Evolutionary conservation across 805 yeast species (phyloP).

Genomic region (Zygoascus biomembranicola): DNA sequence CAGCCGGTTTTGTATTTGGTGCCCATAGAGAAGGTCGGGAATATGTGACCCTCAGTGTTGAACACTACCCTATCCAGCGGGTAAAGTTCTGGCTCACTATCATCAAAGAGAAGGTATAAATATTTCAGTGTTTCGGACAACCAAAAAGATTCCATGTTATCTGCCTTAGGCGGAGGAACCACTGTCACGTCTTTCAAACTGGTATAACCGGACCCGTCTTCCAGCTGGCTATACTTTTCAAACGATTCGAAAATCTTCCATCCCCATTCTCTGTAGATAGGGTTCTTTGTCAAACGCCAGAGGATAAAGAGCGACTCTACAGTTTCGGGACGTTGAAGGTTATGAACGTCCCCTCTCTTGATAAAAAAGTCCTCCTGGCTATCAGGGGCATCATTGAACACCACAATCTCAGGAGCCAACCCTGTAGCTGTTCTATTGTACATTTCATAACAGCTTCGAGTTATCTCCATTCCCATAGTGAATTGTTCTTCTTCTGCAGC

Average conservation of each 20-base stretch:
- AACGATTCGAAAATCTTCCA: conserved; percentile 75
- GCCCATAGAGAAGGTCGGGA: conserved; percentile 59
- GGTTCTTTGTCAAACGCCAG: conserved; percentile 72
- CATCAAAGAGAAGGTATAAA: conserved; percentile 70
- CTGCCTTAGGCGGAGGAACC: conserved; percentile 44
- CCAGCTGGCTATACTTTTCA: conserved; percentile 47
- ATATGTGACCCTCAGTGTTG: conserved; percentile 91
- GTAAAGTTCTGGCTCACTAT: conserved; percentile 40
- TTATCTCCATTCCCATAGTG: conserved; percentile 61
- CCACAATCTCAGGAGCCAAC: conserved; percentile 80
- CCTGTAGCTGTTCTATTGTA: conserved; percentile 70
- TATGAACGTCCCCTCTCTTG: conserved; percentile 68
- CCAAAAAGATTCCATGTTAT: conserved; percentile 91
- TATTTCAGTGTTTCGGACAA: conserved; percentile 87
- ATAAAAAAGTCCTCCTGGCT: conserved; percentile 56
- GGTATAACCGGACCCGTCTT: conserved; percentile 44
- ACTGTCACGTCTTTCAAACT: conserved; percentile 59
- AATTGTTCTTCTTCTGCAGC: conserved; percentile 53
- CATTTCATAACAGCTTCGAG: conserved; percentile 77
- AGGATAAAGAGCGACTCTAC: conserved; percentile 79
- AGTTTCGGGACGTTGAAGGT: conserved; percentile 88
- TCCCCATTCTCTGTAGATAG: conserved; percentile 81
- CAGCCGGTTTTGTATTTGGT: conserved; percentile 55
- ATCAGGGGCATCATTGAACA: conserved; percentile 54
- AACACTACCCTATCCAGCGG: conserved; percentile 67